phyloP scores from a whole-genome alignment of 768 basidiomycete genomes.

The Psilocybe azurescens region DNA sequence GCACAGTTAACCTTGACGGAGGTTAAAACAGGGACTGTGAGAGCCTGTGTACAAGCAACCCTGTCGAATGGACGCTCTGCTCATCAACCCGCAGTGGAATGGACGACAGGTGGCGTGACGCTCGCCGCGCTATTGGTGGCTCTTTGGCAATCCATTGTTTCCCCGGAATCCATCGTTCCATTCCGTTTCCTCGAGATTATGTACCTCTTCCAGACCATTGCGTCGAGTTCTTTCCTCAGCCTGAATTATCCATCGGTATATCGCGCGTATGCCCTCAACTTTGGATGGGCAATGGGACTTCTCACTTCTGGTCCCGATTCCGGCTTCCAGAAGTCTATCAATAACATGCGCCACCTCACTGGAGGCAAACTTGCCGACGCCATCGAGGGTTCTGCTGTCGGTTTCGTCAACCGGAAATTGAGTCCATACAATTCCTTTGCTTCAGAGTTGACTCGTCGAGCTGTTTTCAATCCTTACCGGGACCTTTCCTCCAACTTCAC shows the following conservation, averaged over 20 bases:
- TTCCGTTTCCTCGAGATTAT: slow-evolving; percentile 84
- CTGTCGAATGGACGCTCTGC: slow-evolving; percentile 91
- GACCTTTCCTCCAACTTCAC: slow-evolving; percentile 5
- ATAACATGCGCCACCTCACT: slow-evolving; percentile 81
- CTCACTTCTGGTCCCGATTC: slow-evolving; percentile 58
- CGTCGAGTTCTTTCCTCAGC: slow-evolving; percentile 75
- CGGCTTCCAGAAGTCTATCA: slow-evolving; percentile 76
- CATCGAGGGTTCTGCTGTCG: slow-evolving; percentile 63
- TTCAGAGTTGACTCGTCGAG: background rate
- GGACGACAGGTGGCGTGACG: slow-evolving; percentile 72
- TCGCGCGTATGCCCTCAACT: slow-evolving; percentile 82
- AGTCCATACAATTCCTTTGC: slow-evolving; percentile 71
- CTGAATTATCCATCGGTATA: slow-evolving; percentile 91
- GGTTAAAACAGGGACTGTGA: slow-evolving; percentile 70
- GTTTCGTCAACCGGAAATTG: slow-evolving; percentile 79
- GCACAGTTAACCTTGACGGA: slow-evolving; percentile 80
- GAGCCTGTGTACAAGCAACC: slow-evolving; percentile 91
- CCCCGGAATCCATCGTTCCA: slow-evolving; percentile 64
- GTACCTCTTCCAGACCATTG: slow-evolving; percentile 85
- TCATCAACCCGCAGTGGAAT: slow-evolving; percentile 75
- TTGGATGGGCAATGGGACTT: slow-evolving; percentile 87
- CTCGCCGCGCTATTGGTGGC: slow-evolving; percentile 70
- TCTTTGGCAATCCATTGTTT: slow-evolving; percentile 58
- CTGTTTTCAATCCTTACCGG: background rate
- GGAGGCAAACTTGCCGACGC: slow-evolving; percentile 76